Evolutionary conservation across 768 basidiomycete species (phyloP), one percentile per base, ranked within the genome.

Genomic region (Favolaschia claudopus): DNA sequence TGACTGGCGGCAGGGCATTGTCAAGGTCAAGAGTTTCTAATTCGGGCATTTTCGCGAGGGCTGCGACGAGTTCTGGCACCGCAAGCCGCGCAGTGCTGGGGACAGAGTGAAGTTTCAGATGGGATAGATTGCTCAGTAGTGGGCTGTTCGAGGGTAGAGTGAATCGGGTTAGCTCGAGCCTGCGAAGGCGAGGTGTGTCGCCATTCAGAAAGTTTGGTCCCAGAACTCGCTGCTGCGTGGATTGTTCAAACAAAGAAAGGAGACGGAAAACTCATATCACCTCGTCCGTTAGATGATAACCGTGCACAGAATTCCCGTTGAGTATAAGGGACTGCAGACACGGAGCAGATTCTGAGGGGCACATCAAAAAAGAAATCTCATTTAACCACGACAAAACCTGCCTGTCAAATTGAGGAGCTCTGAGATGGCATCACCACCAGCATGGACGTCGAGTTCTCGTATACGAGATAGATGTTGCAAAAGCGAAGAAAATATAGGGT

Each of bases 101-200:
- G 7, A 76, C 62, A 55, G 74, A 54, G 36, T 72, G 63, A 10
- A 82, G 61, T 38, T 71, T 74, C 27, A 83, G 70, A 46, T 71
- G 67, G n/a, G 72, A 74, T 10, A 83, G 72, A 47, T 70, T 70
- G 37, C 53, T 53, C 24, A 82, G 65, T 14, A 78, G 56, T 1
- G 72, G 60, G 1, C 75, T 78, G 19, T 73, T 65, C 77, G 79
- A 77, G 6, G 71, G 63, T 45, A 80, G 62, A 34, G 69, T 67
- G 52, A 77, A 76, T 24, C 70, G 64, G 14, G 53, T 66, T 1
- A 84, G 62, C 54, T 77, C 72, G 17, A 83, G 60, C 22, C 62
- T 65, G 44, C 73, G 72, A 24, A 83, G 70, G 28, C 67, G 67
- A 13, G 76, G 74, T 4, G 71, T 70, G 9, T 73, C 62, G 27